These are phyloP conservation scores for Ophiostoma montium DNA, from an alignment of 2,329 filamentous ascomycete species.

Conservation along the genomic window DNA sequence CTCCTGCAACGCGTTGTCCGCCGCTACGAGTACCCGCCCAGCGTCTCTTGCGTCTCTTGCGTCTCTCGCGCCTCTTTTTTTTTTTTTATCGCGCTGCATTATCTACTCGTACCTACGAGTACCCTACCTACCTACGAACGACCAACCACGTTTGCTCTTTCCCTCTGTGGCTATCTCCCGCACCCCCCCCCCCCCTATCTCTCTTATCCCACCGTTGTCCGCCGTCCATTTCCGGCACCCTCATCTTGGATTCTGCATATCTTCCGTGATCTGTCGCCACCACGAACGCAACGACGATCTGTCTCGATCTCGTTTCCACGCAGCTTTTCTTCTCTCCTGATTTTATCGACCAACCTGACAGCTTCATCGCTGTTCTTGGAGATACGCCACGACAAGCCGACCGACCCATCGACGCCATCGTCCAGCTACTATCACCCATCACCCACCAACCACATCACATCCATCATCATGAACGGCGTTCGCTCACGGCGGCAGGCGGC, in stretches of 20 bases:
- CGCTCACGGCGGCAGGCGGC: conserved; percentile 17
- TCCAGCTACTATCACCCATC: too few species aligned
- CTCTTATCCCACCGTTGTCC: background rate
- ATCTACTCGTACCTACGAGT: too few species aligned
- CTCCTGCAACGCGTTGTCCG: background rate
- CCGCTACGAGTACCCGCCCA: too few species aligned
- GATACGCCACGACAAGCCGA: too few species aligned
- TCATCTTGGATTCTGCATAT: background rate
- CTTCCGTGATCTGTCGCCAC: background rate
- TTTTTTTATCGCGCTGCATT: conserved; percentile 3
- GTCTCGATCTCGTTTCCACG: background rate
- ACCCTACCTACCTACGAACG: too few species aligned
- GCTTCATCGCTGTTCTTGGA: too few species aligned
- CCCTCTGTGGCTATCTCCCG: background rate
- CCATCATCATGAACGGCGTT: conserved; percentile 16
- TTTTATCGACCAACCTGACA: too few species aligned
- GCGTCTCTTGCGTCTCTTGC: too few species aligned
- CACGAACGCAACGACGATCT: background rate
- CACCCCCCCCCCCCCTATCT: background rate
- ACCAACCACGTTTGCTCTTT: conserved; percentile 1
- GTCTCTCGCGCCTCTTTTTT: too few species aligned
- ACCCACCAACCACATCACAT: background rate
- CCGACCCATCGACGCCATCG: too few species aligned
- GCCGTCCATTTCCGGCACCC: background rate
- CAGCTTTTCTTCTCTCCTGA: background rate